Percentiles rank a stretch among this genome's conserved stretches.
Evolutionary conservation across 2,329 filamentous ascomycete genomes (phyloP).

Genomic region (Myriosclerotinia scirpicola): DNA sequence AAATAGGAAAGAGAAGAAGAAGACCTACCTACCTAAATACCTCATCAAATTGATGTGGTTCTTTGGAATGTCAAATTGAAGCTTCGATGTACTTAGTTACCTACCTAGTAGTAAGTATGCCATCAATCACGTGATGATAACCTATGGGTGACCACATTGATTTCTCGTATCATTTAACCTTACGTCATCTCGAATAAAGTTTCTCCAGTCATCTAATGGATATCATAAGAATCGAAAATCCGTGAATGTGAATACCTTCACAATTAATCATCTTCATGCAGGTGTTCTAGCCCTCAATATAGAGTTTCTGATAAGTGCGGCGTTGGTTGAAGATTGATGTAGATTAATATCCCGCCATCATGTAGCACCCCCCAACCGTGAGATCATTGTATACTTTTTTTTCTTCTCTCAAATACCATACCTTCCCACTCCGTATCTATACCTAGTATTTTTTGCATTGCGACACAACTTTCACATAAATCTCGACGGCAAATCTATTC

Average conservation of each 20-base stretch:
- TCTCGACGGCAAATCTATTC: neutral
- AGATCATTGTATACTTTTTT: neutral
- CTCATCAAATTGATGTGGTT: too few relatives aligned
- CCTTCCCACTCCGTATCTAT: too few relatives aligned
- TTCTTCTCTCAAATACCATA: too few relatives aligned
- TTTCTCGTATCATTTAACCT: neutral
- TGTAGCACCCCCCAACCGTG: neutral
- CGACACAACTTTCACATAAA: neutral
- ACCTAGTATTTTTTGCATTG: neutral
- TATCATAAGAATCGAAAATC: neutral
- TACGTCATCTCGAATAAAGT: neutral
- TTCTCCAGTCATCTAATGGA: slow-evolving; percentile 1
- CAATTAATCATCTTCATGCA: neutral
- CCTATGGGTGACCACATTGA: neutral
- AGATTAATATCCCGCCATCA: neutral
- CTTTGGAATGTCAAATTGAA: too few relatives aligned
- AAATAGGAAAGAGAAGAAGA: neutral
- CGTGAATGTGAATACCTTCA: neutral
- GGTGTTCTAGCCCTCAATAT: neutral
- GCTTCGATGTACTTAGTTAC: too few relatives aligned
- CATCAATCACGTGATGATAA: neutral
- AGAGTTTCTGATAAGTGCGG: neutral
- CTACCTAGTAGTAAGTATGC: too few relatives aligned
- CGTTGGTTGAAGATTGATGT: neutral
- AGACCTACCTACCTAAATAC: neutral